Base-by-base conservation (phyloP, 2,329 filamentous ascomycete species). In the Verticillium isaacii region DNA sequence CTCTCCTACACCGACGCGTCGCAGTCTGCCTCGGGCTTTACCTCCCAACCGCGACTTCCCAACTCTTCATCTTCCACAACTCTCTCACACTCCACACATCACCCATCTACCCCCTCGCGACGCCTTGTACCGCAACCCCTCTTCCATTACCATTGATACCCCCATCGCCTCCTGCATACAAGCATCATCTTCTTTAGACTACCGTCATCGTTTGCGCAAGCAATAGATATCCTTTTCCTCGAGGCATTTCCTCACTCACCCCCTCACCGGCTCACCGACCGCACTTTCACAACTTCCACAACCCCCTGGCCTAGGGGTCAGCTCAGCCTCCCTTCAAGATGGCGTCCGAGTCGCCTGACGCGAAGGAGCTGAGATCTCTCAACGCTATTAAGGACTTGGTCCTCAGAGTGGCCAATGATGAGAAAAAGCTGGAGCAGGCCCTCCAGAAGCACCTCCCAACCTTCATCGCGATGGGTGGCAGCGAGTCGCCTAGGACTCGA, bases 391-490 rank as follows among this genome's bases (percentile, higher is more conserved):
- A 50, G n/a, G 54, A 56, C 23, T 86, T 89, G 66, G 95, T 97
- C 69, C 72, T 87, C 17, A 89, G 86, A 32, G 85, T 94, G 59
- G 90, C 93, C 32, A 90, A 92, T 68, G 89, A 92, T 59, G 94
- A 97, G 72, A 82, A 86, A 65, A 96, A 94, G 77, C 85, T 99
- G 1, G 87, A 94, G 72, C 78, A 87, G 29, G 80, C 95, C 17
- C 82, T 99, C 19, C 87, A 90, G 69, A 88, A 85, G 52, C 97
- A 94, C 71, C 81, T 99, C 32, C 80, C 90, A 3, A 90, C 94
- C 0, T 78, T 98, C 12, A 83, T 99, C 2, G 82, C 97, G 62
- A 98, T 98, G 73, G 87, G 96, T 36, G 88, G 84, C 36, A 97
- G 93, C 57, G 90, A 92, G 29, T 86, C 93, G 75, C 83, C 87